Percentiles rank a stretch among this genome's conserved stretches.
Conservation (phyloP, 441 rosid genomes). For the Mallotus repandus region DNA sequence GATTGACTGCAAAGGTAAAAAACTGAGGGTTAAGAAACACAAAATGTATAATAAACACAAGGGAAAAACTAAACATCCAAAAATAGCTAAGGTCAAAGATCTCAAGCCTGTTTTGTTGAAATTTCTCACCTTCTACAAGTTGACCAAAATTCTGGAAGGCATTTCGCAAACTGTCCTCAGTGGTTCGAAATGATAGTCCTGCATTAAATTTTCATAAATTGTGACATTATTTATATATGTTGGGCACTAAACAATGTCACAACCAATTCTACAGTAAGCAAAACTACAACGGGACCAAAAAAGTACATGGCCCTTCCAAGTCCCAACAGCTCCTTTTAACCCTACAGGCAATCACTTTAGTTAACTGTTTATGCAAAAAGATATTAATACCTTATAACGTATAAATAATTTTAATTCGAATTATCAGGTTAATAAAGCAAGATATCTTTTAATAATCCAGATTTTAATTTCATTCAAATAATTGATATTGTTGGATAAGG, state of each 20-base stretch:
- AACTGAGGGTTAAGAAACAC: slow-evolving; percentile 8
- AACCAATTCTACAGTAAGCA: neutral
- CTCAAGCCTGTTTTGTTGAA: slow-evolving; percentile 1
- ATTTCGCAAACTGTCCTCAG: slow-evolving; percentile 62
- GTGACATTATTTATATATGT: neutral
- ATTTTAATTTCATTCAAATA: too few relatives aligned
- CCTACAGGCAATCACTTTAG: too few relatives aligned
- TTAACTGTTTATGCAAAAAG: too few relatives aligned
- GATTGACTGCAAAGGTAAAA: slow-evolving; percentile 40
- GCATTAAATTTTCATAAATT: slow-evolving; percentile 15
- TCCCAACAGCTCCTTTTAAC: too few relatives aligned
- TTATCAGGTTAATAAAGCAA: too few relatives aligned
- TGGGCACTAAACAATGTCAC: neutral
- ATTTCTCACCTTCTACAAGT: slow-evolving; percentile 51
- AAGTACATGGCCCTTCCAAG: too few relatives aligned
- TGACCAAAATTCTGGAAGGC: slow-evolving; percentile 65
- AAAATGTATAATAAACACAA: neutral
- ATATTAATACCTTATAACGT: too few relatives aligned
- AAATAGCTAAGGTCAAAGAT: slow-evolving; percentile 5
- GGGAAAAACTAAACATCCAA: neutral
- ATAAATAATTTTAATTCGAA: too few relatives aligned
- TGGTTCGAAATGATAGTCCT: slow-evolving; percentile 81
- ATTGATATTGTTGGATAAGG: too few relatives aligned
- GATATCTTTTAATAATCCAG: too few relatives aligned
- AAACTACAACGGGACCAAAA: too few relatives aligned